Evolutionary conservation across 1,139 yeast genomes (phyloP), one percentile per base, ranked within the genome.

Genomic region (Blastobotrys buckinghamii): DNA sequence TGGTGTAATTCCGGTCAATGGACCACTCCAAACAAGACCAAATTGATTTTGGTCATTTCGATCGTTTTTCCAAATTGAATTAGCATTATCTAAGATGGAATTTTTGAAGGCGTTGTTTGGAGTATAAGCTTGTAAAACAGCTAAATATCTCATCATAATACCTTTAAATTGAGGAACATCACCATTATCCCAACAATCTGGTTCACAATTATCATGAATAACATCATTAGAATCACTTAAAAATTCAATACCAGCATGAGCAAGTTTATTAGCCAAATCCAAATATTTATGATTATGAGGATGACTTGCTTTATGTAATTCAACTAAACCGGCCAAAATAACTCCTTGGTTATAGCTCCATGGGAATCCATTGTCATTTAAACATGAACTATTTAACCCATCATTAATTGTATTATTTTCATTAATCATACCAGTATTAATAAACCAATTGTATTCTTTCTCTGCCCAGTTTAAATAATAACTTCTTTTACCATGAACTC

Each of bases 321-420:
- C 56, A 2, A 52, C 51, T 22, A 54, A 39, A 8, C 52, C 57
- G 1, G 55, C 57, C 6, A 54, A 49, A 16, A 54, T 49, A 4
- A 54, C 56, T 1, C 57, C 57, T 40, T 53, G 56, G 39, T 54
- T 54, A 37, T 54, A 54, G 6, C 52, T 40, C 55, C 56, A 54
- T 16, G 40, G 42, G 13, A 38, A 36, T 17, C 48, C 48, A 16
- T 44, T 48, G 35, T 53, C 52, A 42, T 50, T 53, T 34, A 38
- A 24, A 40, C 57, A 54, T 6, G 38, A 24, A 9, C 26, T 33
- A 32, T 44, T 33, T 32, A 55, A 37, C 6, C 58, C 58, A 26
- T 55, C 58, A 42, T 51, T 55, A 45, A 53, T 42, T n/a, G 42
- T 37, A 20, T 44, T 34, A 36, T 48, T 39, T 6, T 20, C 34